Evolutionary conservation across 1,284 basidiomycete genomes (phyloP).

Genomic region (Phenoliferia sp.): DNA sequence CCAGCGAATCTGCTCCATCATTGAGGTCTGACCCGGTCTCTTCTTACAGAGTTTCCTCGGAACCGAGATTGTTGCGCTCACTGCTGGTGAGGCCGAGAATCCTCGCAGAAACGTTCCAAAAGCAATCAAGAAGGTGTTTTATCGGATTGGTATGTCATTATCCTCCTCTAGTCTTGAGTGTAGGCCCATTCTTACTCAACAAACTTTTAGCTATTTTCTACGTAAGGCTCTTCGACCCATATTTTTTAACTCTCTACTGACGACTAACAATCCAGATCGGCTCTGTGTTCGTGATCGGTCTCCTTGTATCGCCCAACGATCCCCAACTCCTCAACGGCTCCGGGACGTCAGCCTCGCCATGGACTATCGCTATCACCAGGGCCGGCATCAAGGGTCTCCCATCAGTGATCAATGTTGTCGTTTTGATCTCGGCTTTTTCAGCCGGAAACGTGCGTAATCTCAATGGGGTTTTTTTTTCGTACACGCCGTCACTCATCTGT

Average conservation of each 20-base stretch:
- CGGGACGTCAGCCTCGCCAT: slow-evolving; percentile 30
- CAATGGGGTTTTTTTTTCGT: too few species aligned
- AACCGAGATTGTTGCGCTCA: slow-evolving; percentile 79
- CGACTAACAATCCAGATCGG: slow-evolving; percentile 59
- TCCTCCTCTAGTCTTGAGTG: neutral
- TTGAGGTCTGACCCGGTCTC: neutral
- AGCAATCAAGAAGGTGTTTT: slow-evolving; percentile 62
- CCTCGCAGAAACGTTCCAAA: slow-evolving; percentile 56
- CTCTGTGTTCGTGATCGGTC: slow-evolving; percentile 47
- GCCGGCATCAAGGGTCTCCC: slow-evolving; percentile 31
- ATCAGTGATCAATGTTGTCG: slow-evolving; percentile 43
- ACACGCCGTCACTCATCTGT: too few species aligned
- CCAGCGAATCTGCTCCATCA: slow-evolving; percentile 44
- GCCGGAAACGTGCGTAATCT: slow-evolving; percentile 39
- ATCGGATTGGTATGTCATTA: slow-evolving; percentile 57
- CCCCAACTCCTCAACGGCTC: slow-evolving; percentile 51
- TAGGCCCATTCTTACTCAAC: neutral
- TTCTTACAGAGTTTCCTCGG: slow-evolving; percentile 34
- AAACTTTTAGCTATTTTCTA: neutral
- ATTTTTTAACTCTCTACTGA: too few species aligned
- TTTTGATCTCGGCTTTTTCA: slow-evolving; percentile 51
- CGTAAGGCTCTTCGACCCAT: neutral
- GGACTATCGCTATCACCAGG: slow-evolving; percentile 30
- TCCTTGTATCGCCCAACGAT: slow-evolving; percentile 67
- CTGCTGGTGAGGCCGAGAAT: slow-evolving; percentile 52